phyloP scores from a whole-genome alignment of 2,329 filamentous ascomycete species.

The Byssochlamys sp. region DNA sequence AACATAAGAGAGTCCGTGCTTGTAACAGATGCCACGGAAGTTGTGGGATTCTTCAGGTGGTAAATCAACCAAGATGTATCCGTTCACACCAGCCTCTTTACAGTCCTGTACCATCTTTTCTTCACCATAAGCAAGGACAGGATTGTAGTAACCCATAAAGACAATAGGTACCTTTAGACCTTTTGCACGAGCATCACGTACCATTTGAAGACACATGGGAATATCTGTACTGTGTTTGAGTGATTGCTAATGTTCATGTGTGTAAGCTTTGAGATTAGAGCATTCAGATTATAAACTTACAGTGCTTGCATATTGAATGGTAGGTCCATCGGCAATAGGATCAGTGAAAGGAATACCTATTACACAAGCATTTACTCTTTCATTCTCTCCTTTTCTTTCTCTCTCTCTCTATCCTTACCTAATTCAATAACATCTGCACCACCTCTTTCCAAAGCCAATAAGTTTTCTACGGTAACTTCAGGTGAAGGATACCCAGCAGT shows the following conservation, averaged over 20 bases:
- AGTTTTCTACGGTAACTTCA: constrained; percentile 69
- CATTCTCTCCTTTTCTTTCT: too few relatives aligned
- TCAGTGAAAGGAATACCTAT: constrained; percentile 95
- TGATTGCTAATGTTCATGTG: too few relatives aligned
- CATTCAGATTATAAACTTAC: too few relatives aligned
- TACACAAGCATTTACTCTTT: constrained; percentile 91
- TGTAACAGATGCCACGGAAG: too few relatives aligned
- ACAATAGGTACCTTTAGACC: constrained; percentile 76
- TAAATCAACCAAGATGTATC: constrained; percentile 92
- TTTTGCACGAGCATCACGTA: constrained; percentile 64
- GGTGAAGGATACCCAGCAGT: constrained; percentile 82
- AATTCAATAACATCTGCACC: constrained; percentile 51
- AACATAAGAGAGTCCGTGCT: constrained; percentile 92
- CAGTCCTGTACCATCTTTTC: constrained; percentile 77
- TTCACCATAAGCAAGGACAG: constrained; percentile 85
- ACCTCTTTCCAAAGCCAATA: constrained; percentile 83
- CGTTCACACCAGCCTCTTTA: constrained; percentile 75
- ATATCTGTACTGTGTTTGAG: too few relatives aligned
- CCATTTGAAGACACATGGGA: constrained; percentile 79
- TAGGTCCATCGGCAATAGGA: constrained; percentile 93
- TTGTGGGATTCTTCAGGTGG: constrained; percentile 88
- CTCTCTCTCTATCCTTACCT: too few relatives aligned
- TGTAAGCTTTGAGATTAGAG: too few relatives aligned
- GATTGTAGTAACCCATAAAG: constrained; percentile 99
- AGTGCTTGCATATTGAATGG: constrained; percentile 91